Conservation (phyloP, 768 basidiomycete species). For the Rhizopogon vinicolor region DNA sequence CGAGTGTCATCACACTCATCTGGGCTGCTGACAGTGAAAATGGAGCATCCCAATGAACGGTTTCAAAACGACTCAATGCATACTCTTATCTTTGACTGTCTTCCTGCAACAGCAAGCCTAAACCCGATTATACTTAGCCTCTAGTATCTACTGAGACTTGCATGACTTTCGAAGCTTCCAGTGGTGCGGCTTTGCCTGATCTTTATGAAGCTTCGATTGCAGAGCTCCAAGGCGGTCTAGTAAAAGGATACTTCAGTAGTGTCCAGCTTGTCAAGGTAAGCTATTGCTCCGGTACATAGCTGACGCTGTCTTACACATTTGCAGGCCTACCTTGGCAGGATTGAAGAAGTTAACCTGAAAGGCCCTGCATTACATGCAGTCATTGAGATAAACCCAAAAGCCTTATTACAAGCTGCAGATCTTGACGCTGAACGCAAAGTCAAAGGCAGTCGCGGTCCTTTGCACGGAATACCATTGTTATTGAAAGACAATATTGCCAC, state of each 20-base stretch:
- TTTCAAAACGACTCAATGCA: neutral
- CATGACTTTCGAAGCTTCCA: neutral
- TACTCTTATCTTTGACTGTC: neutral
- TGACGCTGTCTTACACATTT: neutral
- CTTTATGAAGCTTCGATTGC: constrained; percentile 31
- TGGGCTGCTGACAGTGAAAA: no score
- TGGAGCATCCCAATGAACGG: no score
- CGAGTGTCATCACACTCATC: no score
- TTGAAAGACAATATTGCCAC: constrained; percentile 38
- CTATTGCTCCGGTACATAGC: neutral
- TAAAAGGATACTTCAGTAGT: constrained; percentile 25
- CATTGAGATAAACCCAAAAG: constrained; percentile 51
- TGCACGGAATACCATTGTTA: constrained; percentile 51
- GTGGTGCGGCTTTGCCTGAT: constrained; percentile 21
- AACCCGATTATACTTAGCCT: neutral
- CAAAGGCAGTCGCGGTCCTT: constrained; percentile 35
- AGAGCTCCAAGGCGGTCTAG: constrained; percentile 30
- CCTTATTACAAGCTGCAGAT: constrained; percentile 45
- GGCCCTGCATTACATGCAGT: constrained; percentile 56
- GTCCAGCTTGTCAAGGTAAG: constrained; percentile 32
- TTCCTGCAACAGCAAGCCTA: neutral
- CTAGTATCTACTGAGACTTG: neutral
- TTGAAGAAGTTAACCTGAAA: constrained; percentile 63
- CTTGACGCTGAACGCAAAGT: constrained; percentile 41
- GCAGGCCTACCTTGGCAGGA: constrained; percentile 62